Conservation (phyloP, 1,284 basidiomycete genomes). For the Rhodotorula sp. region DNA sequence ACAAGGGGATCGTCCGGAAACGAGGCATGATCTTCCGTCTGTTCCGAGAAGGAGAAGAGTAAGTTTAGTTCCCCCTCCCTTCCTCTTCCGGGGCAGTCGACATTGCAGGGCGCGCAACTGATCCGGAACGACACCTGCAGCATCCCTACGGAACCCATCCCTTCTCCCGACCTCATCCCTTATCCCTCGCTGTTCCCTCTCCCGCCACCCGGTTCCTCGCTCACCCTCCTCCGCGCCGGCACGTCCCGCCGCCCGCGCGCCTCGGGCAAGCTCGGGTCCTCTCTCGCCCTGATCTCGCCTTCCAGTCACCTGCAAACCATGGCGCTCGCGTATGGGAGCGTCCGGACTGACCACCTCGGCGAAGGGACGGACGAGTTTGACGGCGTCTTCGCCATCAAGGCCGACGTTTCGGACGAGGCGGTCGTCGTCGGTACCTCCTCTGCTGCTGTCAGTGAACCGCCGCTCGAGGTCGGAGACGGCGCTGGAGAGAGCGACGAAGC, state of each 20-base stretch:
- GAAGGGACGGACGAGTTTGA: constrained; percentile 18
- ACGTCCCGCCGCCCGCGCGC: constrained; percentile 29
- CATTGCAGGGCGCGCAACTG: background rate
- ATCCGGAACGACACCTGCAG: constrained; percentile 1
- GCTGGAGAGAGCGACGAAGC: constrained; percentile 29
- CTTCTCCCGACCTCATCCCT: constrained; percentile 22
- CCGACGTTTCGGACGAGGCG: constrained; percentile 5
- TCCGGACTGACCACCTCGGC: constrained; percentile 38
- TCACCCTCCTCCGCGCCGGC: constrained; percentile 19
- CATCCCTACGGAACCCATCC: constrained; percentile 29
- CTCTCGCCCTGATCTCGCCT: constrained; percentile 28
- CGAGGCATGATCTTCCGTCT: constrained; percentile 78
- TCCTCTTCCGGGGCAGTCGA: background rate
- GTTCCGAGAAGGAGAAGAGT: constrained; percentile 41
- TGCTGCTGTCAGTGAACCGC: background rate
- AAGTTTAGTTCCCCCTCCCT: background rate
- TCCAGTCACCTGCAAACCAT: constrained; percentile 18
- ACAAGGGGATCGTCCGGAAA: constrained; percentile 89
- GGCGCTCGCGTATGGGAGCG: constrained; percentile 39
- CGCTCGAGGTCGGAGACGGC: constrained; percentile 11
- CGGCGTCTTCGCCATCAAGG: constrained; percentile 32
- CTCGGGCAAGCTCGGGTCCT: constrained; percentile 40
- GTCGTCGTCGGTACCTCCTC: background rate
- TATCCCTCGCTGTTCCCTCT: constrained; percentile 35
- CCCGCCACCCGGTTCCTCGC: constrained; percentile 31